Percentiles rank a stretch among this genome's conserved stretches.
phyloP scores from a whole-genome alignment of 139 green algal genomes.

The Volvox africanus region DNA sequence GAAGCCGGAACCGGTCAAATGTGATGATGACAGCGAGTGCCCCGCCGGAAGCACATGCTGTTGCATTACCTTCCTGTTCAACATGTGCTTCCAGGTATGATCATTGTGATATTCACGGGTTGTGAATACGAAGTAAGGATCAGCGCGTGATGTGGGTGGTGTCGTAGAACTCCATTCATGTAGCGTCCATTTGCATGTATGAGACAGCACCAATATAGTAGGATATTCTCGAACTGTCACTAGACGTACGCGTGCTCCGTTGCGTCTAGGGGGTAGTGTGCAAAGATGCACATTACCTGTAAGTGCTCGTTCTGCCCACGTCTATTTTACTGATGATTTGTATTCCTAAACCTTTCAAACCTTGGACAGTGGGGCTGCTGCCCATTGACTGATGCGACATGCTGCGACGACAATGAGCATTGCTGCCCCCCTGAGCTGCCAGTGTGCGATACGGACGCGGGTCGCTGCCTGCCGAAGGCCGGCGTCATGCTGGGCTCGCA shows the following conservation, averaged over 20 bases:
- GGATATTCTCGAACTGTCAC: too few species aligned
- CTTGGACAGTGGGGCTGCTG: constrained; percentile 96
- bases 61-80: constrained; percentile 82
- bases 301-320: too few species aligned
- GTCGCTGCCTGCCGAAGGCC: constrained; percentile 68
- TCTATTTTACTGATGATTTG: too few species aligned
- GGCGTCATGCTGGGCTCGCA: constrained; percentile 50
- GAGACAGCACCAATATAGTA: too few species aligned
- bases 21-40: constrained; percentile 72
- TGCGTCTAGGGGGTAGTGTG: too few species aligned
- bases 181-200: too few species aligned
- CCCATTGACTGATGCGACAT: constrained; percentile 89
- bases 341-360: too few species aligned
- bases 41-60: constrained; percentile 88
- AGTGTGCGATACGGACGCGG: constrained; percentile 86
- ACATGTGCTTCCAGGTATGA: constrained; percentile 74
- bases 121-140: too few species aligned
- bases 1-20: constrained; percentile 67
- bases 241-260: too few species aligned
- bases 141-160: too few species aligned
- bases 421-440: constrained; percentile 93
- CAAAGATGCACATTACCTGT: too few species aligned
- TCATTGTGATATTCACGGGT: background rate
- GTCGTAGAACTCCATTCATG: too few species aligned
- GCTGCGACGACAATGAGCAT: constrained; percentile 94